A percentile compares a stretch with the other conserved stretches of the same genome.
Evolutionary conservation across 495 filamentous ascomycete species (phyloP).

Genomic region (Penicillium cinerascens): DNA sequence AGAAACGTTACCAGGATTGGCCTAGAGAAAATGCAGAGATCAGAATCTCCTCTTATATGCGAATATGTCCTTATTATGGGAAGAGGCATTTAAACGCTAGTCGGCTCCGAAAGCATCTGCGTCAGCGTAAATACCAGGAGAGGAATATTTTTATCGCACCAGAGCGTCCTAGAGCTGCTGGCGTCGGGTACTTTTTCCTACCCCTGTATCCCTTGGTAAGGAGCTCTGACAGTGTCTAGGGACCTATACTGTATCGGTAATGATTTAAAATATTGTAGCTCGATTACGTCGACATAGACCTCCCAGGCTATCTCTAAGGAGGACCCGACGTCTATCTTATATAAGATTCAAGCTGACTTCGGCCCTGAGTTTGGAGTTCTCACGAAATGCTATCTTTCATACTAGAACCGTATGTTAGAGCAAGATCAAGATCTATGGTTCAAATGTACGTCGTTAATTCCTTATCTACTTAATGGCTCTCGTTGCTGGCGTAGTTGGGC

Average conservation of each 20-base stretch:
- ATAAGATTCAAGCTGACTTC: no score
- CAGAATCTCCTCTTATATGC: conserved; percentile 9
- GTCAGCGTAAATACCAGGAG: conserved; percentile 5
- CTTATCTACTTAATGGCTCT: background rate
- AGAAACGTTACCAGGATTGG: background rate
- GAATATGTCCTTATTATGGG: conserved; percentile 11
- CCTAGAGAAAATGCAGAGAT: conserved; percentile 8
- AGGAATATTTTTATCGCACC: conserved; percentile 7
- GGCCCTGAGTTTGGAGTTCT: conserved; percentile 2
- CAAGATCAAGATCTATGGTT: conserved; percentile 2
- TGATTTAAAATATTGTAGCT: no score
- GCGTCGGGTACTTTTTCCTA: background rate
- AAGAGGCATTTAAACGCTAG: conserved; percentile 7
- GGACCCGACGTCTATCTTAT: no score
- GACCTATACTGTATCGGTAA: no score
- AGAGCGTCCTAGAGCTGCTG: conserved; percentile 2
- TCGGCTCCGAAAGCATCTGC: conserved; percentile 11
- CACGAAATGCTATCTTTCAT: no score
- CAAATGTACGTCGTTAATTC: conserved; percentile 3
- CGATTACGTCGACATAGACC: no score
- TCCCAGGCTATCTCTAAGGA: no score
- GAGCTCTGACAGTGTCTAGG: background rate
- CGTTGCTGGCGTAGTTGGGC: conserved; percentile 5
- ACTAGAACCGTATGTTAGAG: conserved; percentile 3
- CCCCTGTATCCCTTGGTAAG: no score